Evolutionary conservation across 352 stramenopile species (phyloP), one percentile per base, ranked within the genome.

Genomic region (Pythium dissimile): DNA sequence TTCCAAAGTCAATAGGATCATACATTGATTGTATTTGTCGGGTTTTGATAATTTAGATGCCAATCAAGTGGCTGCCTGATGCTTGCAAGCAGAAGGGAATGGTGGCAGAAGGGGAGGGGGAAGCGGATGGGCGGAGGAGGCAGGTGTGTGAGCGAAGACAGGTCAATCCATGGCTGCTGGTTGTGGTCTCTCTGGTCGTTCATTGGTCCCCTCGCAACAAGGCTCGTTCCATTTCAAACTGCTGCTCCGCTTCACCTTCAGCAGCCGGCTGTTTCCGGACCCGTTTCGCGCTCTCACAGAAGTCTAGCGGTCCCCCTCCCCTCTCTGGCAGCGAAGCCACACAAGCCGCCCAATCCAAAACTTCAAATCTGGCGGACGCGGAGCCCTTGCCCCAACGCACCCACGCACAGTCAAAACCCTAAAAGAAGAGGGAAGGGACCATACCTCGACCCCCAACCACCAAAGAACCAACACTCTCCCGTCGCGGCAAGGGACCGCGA

Each of bases 381-480:
- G 37, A 49, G 45, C 44, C 34, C 45, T 63, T 50, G 43, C 54
- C 54, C 43, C 32, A 30, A 28, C n/a, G 26, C 41, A 34, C 39
- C 39, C 50, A 39, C 53, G 21, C 53, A 52, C 53, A 38, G 31
- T 35, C 49, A 48, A 56, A 56, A 52, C 47, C 30, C 47, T 35
- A 59, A 57, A 63, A 63, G 50, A 59, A 50, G 39, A 24, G 45
- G 54, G 47, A 65, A 49, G 41, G 58, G 48, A 64, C 57, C 49
- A 49, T 50, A 39, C 23, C 30, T 49, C 30, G 34, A 66, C 49
- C 59, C 51, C 59, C 53, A 66, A 66, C 59, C 59, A 66, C 59
- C 50, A 48, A 60, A 59, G 54, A 54, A 65, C 59, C 50, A 56
- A 61, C 59, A 66, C 59, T 66, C 59, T 66, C 59, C n/a, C n/a